Percentiles rank a stretch among this genome's conserved stretches.
Evolutionary conservation across 1,139 yeast genomes (phyloP).

Genomic region (Taphrina pruni): DNA sequence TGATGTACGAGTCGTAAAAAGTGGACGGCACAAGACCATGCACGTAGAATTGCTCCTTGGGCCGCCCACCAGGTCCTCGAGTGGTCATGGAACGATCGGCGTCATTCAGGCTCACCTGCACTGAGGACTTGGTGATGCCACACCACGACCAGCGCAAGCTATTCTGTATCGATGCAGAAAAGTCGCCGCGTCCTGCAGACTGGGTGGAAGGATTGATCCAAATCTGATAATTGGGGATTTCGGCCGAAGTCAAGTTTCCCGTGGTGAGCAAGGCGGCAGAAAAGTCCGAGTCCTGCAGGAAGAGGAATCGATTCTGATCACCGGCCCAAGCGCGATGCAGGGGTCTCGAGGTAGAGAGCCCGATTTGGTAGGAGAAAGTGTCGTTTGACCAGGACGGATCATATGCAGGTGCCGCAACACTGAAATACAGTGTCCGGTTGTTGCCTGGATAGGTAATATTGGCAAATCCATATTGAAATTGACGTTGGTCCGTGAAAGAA

Average conservation of each 20-base stretch:
- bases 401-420: slow-evolving; percentile 22
- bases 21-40: slow-evolving; percentile 67
- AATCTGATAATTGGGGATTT: slow-evolving; percentile 40
- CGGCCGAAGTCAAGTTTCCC: slow-evolving; percentile 38
- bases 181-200: slow-evolving; percentile 3
- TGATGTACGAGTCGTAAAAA: slow-evolving; percentile 68
- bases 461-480: slow-evolving; percentile 28
- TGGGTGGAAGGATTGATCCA: slow-evolving; percentile 36
- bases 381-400: slow-evolving; percentile 29
- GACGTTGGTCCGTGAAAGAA: slow-evolving; percentile 2
- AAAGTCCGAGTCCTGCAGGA: slow-evolving; percentile 42
- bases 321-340: slow-evolving; percentile 34
- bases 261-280: slow-evolving; percentile 42
- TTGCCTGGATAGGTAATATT: slow-evolving; percentile 23
- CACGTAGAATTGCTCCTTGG: slow-evolving; percentile 57
- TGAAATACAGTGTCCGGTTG: slow-evolving; percentile 2
- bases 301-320: slow-evolving; percentile 34
- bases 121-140: slow-evolving; percentile 27
- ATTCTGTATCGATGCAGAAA: slow-evolving; percentile 22
- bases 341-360: slow-evolving; percentile 24
- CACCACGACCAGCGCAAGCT: slow-evolving; percentile 38
- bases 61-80: slow-evolving; percentile 40
- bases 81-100: slow-evolving; percentile 44
- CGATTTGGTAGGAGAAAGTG: slow-evolving; percentile 29
- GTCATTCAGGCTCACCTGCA: slow-evolving; percentile 34